Evolutionary conservation across 2,329 filamentous ascomycete species (phyloP), one percentile per base, ranked within the genome.

Genomic region (Stemphylium lycopersici): DNA sequence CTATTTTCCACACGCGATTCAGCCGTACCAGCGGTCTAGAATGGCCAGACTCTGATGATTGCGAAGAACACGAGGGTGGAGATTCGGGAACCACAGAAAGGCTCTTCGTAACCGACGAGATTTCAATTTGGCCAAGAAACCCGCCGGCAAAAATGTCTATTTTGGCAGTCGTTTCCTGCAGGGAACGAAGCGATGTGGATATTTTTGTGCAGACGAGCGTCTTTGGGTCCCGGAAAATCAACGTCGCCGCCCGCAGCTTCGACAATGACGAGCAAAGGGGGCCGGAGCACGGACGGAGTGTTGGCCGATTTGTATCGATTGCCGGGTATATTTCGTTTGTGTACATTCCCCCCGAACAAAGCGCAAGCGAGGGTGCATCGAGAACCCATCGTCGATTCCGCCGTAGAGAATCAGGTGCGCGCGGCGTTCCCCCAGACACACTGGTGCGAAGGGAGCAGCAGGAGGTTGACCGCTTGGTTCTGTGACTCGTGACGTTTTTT

Each of bases 101-200:
- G 7, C 26, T 29, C 26, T 29, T 29, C 26, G 26, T 29, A 29
- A 10, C 31, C 29, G 42, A 26, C 20, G 29, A 18, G 49, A 40
- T 40, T 52, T 47, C n/a, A 26, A 31, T 24, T 13, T 20, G 13
- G 16, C n/a, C 31, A 12, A 42, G 18, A 18, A 48, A 12, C 7
- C 20, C 13, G 32, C 18, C 31, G 31, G 43, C 18, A 41, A 22
- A 16, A 29, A 10, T 38, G 39, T 48, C 50, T 53, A 39, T 53
- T 49, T 53, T 38, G 33, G 32, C 50, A 34, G 16, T 16, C 11
- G 32, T 31, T 41, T 32, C 26, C 50, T 39, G 50, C 50, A 53
- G 50, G 50, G 50, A 32, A 36, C 31, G 32, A 20, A 53, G 38
- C 50, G 24, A 52, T 46, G 50, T 53, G 38, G 43, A 47, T 33